phyloP scores from a whole-genome alignment of 495 filamentous ascomycete species.

The Neurospora sp. region DNA sequence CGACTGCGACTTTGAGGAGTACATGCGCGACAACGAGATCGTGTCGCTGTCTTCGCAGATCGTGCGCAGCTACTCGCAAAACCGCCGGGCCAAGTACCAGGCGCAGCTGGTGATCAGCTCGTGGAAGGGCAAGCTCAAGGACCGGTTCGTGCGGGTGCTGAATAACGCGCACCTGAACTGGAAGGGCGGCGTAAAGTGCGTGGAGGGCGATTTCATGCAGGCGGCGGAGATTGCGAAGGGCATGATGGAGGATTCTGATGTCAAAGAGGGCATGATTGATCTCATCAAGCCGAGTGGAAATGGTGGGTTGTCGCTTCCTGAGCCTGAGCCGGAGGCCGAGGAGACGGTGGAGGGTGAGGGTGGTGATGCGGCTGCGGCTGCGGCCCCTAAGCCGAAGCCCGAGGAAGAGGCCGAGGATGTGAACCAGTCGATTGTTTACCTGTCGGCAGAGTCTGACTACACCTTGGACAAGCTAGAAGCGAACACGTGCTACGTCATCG shows the following conservation, averaged over 20 bases:
- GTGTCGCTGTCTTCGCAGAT: constrained; percentile 74
- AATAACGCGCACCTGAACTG: constrained; percentile 58
- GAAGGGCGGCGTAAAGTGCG: constrained; percentile 58
- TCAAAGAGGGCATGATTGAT: constrained; percentile 42
- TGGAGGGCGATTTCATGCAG: constrained; percentile 57
- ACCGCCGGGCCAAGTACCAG: constrained; percentile 52
- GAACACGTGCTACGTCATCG: constrained; percentile 84
- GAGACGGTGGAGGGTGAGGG: constrained; percentile 1
- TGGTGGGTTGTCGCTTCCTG: constrained; percentile 6
- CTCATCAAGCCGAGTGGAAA: constrained; percentile 36
- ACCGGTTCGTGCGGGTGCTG: constrained; percentile 68
- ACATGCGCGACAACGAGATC: constrained; percentile 78
- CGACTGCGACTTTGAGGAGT: constrained; percentile 84
- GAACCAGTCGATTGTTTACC: constrained; percentile 57
- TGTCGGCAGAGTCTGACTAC: constrained; percentile 75
- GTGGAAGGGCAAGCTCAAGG: constrained; percentile 64
- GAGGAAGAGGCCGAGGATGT: constrained; percentile 27
- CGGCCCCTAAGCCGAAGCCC: constrained; percentile 5
- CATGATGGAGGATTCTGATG: constrained; percentile 44
- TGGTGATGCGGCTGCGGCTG: background rate
- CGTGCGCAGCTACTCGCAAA: constrained; percentile 81
- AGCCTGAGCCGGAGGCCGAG: constrained; percentile 18
- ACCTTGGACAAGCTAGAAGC: constrained; percentile 71
- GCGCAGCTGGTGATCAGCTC: constrained; percentile 64
- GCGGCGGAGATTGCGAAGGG: constrained; percentile 49